Evolutionary conservation across 1,284 basidiomycete species (phyloP).

Genomic region (Jaminaea rosea): DNA sequence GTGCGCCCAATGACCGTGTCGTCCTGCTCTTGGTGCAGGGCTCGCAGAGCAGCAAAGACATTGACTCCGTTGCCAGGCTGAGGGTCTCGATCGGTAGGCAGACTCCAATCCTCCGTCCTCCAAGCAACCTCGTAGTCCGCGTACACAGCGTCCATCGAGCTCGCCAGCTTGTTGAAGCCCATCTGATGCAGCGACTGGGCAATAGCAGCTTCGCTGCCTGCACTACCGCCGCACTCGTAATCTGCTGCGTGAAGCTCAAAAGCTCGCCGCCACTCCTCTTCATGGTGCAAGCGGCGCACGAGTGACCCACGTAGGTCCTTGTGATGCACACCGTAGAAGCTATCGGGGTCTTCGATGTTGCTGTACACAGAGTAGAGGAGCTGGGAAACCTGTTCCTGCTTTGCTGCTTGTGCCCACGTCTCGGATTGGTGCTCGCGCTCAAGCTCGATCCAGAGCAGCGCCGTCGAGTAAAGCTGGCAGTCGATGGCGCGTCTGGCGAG

Average conservation of each 20-base stretch:
- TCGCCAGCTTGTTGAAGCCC: constrained; percentile 74
- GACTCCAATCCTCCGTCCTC: constrained; percentile 84
- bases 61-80: constrained; percentile 46
- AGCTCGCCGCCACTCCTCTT: constrained; percentile 80
- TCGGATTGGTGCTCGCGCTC: constrained; percentile 54
- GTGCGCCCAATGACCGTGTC: constrained; percentile 9
- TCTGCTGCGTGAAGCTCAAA: constrained; percentile 80
- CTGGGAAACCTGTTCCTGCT: constrained; percentile 8
- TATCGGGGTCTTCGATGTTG: constrained; percentile 92
- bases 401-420: no score
- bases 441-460: constrained; percentile 80
- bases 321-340: constrained; percentile 81
- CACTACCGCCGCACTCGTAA: constrained; percentile 58
- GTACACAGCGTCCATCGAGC: constrained; percentile 41
- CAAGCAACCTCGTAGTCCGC: constrained; percentile 73
- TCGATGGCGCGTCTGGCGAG: constrained; percentile 66
- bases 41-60: constrained; percentile 68
- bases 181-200: constrained; percentile 60
- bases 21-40: constrained; percentile 52
- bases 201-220: background rate
- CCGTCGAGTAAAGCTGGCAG: constrained; percentile 76
- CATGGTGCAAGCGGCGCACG: constrained; percentile 77
- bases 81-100: constrained; percentile 8
- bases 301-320: constrained; percentile 70
- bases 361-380: constrained; percentile 82